These are phyloP conservation scores for Pythium rishiriense DNA, from an alignment of 352 stramenopile genomes.

Conservation along the genomic window DNA sequence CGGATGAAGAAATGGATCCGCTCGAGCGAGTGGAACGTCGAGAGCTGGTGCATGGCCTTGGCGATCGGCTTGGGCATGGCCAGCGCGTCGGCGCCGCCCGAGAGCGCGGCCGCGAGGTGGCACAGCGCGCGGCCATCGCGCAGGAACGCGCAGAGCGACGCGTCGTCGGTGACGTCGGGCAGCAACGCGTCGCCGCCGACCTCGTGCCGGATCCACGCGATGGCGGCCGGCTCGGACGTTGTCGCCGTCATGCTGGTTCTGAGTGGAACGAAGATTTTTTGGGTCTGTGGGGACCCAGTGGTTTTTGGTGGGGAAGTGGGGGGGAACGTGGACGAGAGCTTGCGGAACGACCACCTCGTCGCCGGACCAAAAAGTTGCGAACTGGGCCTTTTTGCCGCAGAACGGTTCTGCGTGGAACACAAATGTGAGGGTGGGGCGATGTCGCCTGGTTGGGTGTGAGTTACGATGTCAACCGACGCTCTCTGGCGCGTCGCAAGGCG, in stretches of 20 bases:
- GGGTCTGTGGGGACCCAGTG: too few species aligned
- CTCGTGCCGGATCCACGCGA: constrained; percentile 68
- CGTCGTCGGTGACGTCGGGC: constrained; percentile 20
- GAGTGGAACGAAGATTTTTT: constrained; percentile 3
- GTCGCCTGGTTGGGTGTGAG: constrained; percentile 13
- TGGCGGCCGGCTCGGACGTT: constrained; percentile 22
- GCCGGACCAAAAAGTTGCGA: constrained; percentile 20
- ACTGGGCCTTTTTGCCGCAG: constrained; percentile 15
- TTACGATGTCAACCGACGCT: constrained; percentile 10
- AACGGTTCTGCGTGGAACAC: constrained; percentile 18
- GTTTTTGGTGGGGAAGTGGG: background rate
- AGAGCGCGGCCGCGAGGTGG: constrained; percentile 56
- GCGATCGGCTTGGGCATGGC: constrained; percentile 68
- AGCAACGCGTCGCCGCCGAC: constrained; percentile 38
- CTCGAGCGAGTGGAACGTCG: constrained; percentile 82
- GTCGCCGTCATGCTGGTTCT: constrained; percentile 16
- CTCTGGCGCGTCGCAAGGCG: constrained; percentile 5
- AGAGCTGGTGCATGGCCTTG: constrained; percentile 61
- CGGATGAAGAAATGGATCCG: constrained; percentile 87
- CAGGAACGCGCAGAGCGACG: constrained; percentile 66
- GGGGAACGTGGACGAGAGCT: background rate
- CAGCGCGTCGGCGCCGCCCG: constrained; percentile 21
- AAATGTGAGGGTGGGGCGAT: background rate
- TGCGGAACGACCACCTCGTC: too few species aligned
- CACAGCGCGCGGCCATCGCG: constrained; percentile 78